Evolutionary conservation across 169 alveolate genomes (phyloP).

Genomic region (Cryptosporidium andersoni): DNA sequence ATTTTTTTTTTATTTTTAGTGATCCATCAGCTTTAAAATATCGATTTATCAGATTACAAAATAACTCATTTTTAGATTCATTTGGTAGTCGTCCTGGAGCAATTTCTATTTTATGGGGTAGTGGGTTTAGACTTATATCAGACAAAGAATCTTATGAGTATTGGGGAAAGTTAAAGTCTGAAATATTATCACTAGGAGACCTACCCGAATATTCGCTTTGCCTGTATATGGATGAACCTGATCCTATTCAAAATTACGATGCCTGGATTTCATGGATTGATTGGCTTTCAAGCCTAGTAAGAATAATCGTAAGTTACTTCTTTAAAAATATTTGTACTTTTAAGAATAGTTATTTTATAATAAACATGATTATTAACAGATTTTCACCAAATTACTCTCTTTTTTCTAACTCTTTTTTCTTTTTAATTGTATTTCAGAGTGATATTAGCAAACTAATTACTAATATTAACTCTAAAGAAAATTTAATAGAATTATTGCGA

Average conservation of each 20-base stretch:
- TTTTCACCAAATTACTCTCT: too few relatives aligned
- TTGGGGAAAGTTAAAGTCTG: slow-evolving; percentile 15
- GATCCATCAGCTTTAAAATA: slow-evolving; percentile 65
- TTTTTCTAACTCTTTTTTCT: too few relatives aligned
- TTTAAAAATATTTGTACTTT: too few relatives aligned
- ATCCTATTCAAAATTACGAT: slow-evolving; percentile 50
- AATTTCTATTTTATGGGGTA: slow-evolving; percentile 35
- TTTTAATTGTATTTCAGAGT: too few relatives aligned
- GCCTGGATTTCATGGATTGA: slow-evolving; percentile 47
- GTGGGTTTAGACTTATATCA: slow-evolving; percentile 29
- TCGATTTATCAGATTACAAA: slow-evolving; percentile 50
- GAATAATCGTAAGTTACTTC: slow-evolving; percentile 39
- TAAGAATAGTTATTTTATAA: too few relatives aligned
- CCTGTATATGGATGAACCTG: slow-evolving; percentile 40
- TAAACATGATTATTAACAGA: too few relatives aligned
- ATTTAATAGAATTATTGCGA: too few relatives aligned
- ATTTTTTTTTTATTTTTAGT: neutral
- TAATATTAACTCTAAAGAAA: neutral
- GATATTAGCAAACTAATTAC: neutral
- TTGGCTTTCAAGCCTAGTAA: slow-evolving; percentile 1
- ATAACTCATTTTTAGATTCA: slow-evolving; percentile 35
- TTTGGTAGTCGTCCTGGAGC: slow-evolving; percentile 47
- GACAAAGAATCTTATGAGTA: slow-evolving; percentile 25
- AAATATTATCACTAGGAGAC: neutral
- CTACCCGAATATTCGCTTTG: slow-evolving; percentile 3